phyloP scores from a whole-genome alignment of 2,329 filamentous ascomycete genomes.

The Dothidotthia symphoricarpi region DNA sequence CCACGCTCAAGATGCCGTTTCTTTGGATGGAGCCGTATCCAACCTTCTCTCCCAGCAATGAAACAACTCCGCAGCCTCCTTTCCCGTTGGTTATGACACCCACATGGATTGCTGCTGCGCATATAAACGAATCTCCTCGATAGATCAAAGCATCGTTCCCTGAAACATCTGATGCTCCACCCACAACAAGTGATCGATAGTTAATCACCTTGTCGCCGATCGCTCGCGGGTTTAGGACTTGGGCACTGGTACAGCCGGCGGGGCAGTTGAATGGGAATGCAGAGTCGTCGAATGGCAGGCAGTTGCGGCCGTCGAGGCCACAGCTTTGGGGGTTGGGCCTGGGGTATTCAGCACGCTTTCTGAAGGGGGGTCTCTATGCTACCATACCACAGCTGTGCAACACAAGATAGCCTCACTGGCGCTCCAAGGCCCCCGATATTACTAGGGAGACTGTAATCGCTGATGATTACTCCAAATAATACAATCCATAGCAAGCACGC shows the following conservation, averaged over 20 bases:
- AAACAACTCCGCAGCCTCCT: conserved; percentile 39
- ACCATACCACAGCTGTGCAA: conserved; percentile 63
- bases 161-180: conserved; percentile 50
- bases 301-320: conserved; percentile 56
- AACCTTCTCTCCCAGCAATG: conserved; percentile 24
- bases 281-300: conserved; percentile 55
- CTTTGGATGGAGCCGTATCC: conserved; percentile 20
- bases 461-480: conserved; percentile 66
- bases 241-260: conserved; percentile 51
- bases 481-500: conserved; percentile 66
- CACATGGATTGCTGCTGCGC: conserved; percentile 39
- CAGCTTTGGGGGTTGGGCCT: conserved; percentile 41
- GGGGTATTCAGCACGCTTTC: neutral
- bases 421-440: conserved; percentile 68
- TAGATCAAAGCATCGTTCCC: conserved; percentile 23
- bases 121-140: conserved; percentile 42
- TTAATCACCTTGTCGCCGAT: conserved; percentile 61
- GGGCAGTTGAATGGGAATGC: conserved; percentile 57
- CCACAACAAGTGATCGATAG: conserved; percentile 65
- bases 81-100: conserved; percentile 26
- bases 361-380: neutral
- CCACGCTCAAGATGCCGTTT: conserved; percentile 36
- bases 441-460: conserved; percentile 54
- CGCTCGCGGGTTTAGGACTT: conserved; percentile 51
- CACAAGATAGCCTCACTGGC: conserved; percentile 65